Evolutionary conservation across 768 basidiomycete species (phyloP), one percentile per base, ranked within the genome.

Genomic region (Xerocomellus amylosporus): DNA sequence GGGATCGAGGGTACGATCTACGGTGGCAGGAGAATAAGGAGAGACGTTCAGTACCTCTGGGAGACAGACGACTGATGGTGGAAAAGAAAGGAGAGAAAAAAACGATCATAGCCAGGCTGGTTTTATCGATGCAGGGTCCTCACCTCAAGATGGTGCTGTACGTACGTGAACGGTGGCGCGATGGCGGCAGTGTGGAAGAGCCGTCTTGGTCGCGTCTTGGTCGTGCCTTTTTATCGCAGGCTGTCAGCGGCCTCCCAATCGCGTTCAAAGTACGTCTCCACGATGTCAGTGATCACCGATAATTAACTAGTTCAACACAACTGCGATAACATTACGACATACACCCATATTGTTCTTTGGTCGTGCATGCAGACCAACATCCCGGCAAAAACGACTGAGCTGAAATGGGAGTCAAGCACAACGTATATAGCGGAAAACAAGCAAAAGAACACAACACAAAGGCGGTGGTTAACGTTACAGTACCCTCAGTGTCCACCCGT

Each of bases 401-500:
- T 51, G 54, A 54, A 49, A 53, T 36, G 53, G 55, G 44, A 55
- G 51, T 22, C 43, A 56, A 63, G 56, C 66, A 57, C 56, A 52
- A 61, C 56, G 54, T 66, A 66, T 67, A 57, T 56, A 66, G 62
- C 58, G 37, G 46, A 60, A 59, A 69, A 65, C 62, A 63, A 64
- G 55, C 54, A 58, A 59, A 56, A 54, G 42, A 53, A 64, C 58
- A 71, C 64, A 61, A 58, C 58, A 60, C 51, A 63, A 60, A 53
- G 65, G 53, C 53, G 10, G 46, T 31, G 28, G 40, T 58, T 46
- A 56, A 54, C 49, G 52, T 75, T 79, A 92, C 79, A 91, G 81
- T 53, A 91, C 87, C 69, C 88, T 79, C 58, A 90, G 71, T 66
- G 87, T 87, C 90, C 90, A 92, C 46, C 85, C 86, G 61, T 86